A percentile compares a stretch with the other conserved stretches of the same genome.
Conservation (phyloP, 75 land plant species). For the Cryptomeria japonica region DNA sequence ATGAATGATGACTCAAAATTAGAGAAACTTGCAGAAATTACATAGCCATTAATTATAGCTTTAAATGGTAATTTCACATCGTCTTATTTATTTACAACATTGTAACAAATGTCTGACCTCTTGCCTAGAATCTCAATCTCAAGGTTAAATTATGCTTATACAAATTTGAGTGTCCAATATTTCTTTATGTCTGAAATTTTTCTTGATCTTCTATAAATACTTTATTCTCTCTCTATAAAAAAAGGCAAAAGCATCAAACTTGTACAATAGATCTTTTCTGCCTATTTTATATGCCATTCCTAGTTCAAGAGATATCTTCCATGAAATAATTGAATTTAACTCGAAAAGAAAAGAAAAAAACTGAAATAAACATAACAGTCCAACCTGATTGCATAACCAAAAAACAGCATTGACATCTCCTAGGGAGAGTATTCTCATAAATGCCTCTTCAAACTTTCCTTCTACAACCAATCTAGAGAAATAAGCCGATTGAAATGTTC, state of each 20-base stretch:
- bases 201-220: background rate
- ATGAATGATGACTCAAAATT: too few relatives aligned
- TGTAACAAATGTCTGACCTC: background rate
- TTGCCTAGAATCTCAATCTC: background rate
- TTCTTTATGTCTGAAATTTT: background rate
- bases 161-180: background rate
- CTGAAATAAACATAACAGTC: background rate
- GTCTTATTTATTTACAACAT: background rate
- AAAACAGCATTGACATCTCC: background rate
- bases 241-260: background rate
- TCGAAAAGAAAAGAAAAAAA: background rate
- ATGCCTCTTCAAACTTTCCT: conserved; percentile 10
- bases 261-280: background rate
- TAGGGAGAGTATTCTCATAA: background rate
- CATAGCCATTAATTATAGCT: background rate
- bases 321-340: background rate
- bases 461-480: conserved; percentile 3
- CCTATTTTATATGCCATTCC: background rate
- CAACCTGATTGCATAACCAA: conserved; percentile 10
- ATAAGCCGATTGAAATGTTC: background rate
- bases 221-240: background rate
- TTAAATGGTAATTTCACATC: background rate
- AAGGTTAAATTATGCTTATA: background rate
- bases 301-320: background rate
- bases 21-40: too few relatives aligned